Conservation (phyloP, 768 basidiomycete species). For the Amanita fuliginea region DNA sequence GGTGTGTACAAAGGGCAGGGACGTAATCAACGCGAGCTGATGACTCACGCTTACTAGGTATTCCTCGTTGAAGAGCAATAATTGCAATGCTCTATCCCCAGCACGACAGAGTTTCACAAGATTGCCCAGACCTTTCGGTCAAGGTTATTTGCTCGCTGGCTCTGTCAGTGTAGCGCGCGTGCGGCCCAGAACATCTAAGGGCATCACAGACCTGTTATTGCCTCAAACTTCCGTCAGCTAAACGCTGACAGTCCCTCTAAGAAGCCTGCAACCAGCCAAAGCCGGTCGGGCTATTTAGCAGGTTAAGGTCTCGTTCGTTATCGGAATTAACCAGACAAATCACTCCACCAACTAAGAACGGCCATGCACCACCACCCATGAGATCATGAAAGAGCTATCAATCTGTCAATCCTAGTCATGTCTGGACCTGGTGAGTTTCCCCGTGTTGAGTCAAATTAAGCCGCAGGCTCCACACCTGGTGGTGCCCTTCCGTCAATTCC, state of each 20-base stretch:
- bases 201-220: constrained; percentile 90
- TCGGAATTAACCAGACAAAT: constrained; percentile 82
- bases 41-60: not conserved
- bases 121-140: constrained; percentile 50
- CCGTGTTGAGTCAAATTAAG: constrained; percentile 82
- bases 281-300: constrained; percentile 79
- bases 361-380: constrained; percentile 85
- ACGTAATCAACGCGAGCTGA: too few relatives aligned
- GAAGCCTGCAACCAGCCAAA: constrained; percentile 68
- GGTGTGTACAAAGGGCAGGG: too few relatives aligned
- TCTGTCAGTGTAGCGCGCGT: constrained; percentile 84
- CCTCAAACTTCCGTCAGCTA: constrained; percentile 81
- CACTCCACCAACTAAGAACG: constrained; percentile 88
- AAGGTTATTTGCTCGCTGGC: constrained; percentile 31
- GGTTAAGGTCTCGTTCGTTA: constrained; percentile 82
- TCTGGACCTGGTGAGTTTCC: constrained; percentile 75
- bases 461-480: constrained; percentile 69
- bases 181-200: constrained; percentile 86
- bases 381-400: constrained; percentile 80
- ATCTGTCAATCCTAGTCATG: constrained; percentile 71
- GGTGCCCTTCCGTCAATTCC: constrained; percentile 80
- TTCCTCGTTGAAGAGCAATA: constrained; percentile 63
- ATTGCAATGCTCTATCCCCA: constrained; percentile 64
- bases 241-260: constrained; percentile 79
- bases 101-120: constrained; percentile 20